Evolutionary conservation across 164 flowering plant genomes (phyloP).

Genomic region (Berberis thunbergii): DNA sequence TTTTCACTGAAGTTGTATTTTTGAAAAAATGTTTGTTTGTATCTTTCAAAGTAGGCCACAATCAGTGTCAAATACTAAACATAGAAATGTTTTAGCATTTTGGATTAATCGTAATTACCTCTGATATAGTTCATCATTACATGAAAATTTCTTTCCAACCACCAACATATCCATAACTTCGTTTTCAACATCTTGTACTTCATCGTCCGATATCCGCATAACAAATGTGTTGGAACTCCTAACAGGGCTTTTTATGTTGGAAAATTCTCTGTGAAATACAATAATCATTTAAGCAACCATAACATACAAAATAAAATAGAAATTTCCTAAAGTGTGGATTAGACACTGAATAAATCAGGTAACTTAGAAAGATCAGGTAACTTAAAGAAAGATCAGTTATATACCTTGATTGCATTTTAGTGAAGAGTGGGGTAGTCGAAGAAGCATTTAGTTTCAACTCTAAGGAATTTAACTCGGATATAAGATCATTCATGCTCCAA

Average conservation of each 20-base stretch:
- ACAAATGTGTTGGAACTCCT: conserved; percentile 11
- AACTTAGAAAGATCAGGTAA: not conserved
- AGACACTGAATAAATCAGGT: not conserved
- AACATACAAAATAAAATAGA: not conserved
- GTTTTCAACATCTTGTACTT: conserved; percentile 6
- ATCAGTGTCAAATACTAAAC: not conserved
- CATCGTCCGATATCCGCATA: conserved; percentile 17
- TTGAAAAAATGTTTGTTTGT: too few species aligned
- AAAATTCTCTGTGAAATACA: conserved; percentile 4
- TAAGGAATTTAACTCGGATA: conserved; percentile 49
- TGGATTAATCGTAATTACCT: conserved; percentile 12
- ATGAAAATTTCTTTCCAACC: conserved; percentile 32
- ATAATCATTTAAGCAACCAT: not conserved
- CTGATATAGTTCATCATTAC: conserved; percentile 11
- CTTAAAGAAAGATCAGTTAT: not conserved
- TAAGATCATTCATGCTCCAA: conserved; percentile 50
- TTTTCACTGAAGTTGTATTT: too few species aligned
- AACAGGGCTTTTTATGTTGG: not conserved
- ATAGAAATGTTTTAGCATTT: too few species aligned
- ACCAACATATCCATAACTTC: conserved; percentile 9
- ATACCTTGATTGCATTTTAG: conserved; percentile 28
- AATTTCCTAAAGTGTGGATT: too few species aligned
- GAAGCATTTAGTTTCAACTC: conserved; percentile 24
- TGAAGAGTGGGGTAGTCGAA: conserved; percentile 18
- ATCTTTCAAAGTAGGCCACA: not conserved